A percentile compares a stretch with the other conserved stretches of the same genome.
phyloP scores from a whole-genome alignment of 441 rosid species.

The Corymbia calophylla region DNA sequence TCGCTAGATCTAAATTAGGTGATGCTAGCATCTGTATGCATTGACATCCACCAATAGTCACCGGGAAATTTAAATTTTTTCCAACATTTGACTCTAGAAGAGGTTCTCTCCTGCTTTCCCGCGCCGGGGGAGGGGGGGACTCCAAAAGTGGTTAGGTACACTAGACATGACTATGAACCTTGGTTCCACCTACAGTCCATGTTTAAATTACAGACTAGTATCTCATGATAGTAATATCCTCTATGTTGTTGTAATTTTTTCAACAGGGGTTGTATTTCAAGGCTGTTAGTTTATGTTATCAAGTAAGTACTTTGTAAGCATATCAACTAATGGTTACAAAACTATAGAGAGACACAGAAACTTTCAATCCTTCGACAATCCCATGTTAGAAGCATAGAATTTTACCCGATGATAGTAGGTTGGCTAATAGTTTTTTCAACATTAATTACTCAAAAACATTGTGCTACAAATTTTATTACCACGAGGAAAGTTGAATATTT shows the following conservation, averaged over 20 bases:
- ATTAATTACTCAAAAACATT: background rate
- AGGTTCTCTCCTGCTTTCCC: background rate
- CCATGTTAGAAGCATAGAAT: background rate
- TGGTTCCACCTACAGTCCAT: background rate
- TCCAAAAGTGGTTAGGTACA: background rate
- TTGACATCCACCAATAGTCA: background rate
- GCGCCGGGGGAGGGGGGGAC: fast-evolving
- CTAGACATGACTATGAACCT: background rate
- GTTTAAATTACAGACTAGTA: background rate
- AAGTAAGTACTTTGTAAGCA: background rate
- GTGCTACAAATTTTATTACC: background rate
- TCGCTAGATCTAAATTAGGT: background rate
- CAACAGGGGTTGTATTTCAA: background rate
- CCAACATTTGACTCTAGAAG: background rate
- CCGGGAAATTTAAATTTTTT: no score
- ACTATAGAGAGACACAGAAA: background rate
- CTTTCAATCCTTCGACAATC: background rate
- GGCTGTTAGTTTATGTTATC: background rate
- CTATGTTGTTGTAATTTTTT: background rate
- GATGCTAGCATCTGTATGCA: background rate
- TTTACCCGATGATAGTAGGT: background rate
- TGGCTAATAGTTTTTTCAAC: background rate
- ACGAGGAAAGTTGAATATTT: background rate
- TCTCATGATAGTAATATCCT: background rate
- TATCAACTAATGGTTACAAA: background rate